Percentiles rank a stretch among this genome's conserved stretches.
Evolutionary conservation across 2,329 filamentous ascomycete species (phyloP).

Genomic region (Talaromyces amestolkiae): DNA sequence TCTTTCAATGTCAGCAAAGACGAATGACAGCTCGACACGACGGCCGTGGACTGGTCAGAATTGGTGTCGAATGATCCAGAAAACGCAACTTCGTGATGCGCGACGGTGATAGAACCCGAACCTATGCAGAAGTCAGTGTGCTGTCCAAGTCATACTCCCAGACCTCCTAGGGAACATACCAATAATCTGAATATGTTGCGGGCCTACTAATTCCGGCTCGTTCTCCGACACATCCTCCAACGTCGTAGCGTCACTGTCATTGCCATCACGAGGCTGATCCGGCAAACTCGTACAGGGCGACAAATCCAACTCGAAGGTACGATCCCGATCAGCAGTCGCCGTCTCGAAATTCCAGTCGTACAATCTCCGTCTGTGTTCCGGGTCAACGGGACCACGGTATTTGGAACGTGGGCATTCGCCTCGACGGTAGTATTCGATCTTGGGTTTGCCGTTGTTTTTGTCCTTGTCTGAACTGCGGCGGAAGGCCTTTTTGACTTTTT

Average conservation of each 20-base stretch:
- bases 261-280: conserved; percentile 22
- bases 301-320: conserved; percentile 37
- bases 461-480: conserved; percentile 26
- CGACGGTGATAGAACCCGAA: conserved; percentile 24
- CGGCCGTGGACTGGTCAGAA: conserved; percentile 38
- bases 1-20: conserved; percentile 37
- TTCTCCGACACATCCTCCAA: conserved; percentile 24
- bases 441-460: conserved; percentile 35
- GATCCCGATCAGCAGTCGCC: conserved; percentile 34
- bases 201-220: conserved; percentile 20
- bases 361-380: conserved; percentile 43
- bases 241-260: conserved; percentile 20
- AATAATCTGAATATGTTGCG: conserved; percentile 8
- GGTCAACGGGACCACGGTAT: conserved; percentile 49
- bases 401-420: conserved; percentile 50
- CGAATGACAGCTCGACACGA: conserved; percentile 35
- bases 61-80: conserved; percentile 29
- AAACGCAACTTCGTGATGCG: conserved; percentile 26
- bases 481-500: conserved; percentile 38
- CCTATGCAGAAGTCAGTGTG: not conserved
- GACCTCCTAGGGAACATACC: not conserved
- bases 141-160: not conserved
- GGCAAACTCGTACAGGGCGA: conserved; percentile 38
- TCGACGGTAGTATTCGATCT: conserved; percentile 50
- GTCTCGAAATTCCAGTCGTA: conserved; percentile 46